These are phyloP conservation scores for Baorangia bicolor DNA, from an alignment of 768 basidiomycete genomes.

Conservation along the genomic window DNA sequence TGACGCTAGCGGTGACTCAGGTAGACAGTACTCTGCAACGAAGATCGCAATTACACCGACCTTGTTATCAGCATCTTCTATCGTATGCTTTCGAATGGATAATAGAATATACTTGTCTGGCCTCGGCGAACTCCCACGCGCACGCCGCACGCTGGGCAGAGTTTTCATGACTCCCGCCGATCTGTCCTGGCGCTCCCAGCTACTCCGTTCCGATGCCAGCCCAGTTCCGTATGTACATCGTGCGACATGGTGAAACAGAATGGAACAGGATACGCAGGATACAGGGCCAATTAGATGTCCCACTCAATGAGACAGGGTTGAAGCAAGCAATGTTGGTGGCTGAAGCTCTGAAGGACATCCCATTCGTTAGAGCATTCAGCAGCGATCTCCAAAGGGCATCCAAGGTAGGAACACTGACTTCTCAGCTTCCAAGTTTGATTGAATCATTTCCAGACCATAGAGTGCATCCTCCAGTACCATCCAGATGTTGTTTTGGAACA, in stretches of 20 bases:
- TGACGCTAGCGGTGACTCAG: neutral
- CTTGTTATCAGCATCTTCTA: neutral
- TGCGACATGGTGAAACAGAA: constrained; percentile 79
- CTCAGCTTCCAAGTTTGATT: neutral
- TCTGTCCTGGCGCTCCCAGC: no score
- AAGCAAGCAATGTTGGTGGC: constrained; percentile 60
- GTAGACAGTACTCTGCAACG: neutral
- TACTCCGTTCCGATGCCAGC: constrained; percentile 23
- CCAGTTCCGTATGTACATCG: constrained; percentile 54
- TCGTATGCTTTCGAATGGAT: neutral
- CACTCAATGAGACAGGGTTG: constrained; percentile 59
- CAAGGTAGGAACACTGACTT: constrained; percentile 45
- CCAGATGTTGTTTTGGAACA: constrained; percentile 42
- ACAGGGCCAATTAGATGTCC: constrained; percentile 75
- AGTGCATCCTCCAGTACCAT: constrained; percentile 57
- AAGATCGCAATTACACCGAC: neutral
- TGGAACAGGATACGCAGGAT: constrained; percentile 61
- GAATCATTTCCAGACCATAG: constrained; percentile 53
- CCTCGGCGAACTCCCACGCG: neutral
- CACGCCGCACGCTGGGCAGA: no score
- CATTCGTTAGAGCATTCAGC: constrained; percentile 59
- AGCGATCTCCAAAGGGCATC: constrained; percentile 73
- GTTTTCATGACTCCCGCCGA: no score
- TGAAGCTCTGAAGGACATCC: constrained; percentile 49
- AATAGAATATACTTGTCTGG: neutral